These are phyloP conservation scores for Termitomyces sp. DNA, from an alignment of 768 basidiomycete species.

Conservation along the genomic window DNA sequence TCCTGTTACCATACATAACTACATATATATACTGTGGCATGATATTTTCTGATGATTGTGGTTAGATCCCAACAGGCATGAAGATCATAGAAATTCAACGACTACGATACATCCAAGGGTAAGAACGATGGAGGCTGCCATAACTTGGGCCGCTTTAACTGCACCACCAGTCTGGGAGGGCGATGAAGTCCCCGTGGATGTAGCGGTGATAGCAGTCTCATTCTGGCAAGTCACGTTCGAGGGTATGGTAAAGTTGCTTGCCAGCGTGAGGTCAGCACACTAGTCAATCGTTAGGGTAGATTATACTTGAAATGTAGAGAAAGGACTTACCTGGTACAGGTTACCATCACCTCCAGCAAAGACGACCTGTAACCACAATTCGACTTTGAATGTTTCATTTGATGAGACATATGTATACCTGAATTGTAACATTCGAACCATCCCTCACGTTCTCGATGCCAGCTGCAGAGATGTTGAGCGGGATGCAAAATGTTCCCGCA, in stretches of 20 bases:
- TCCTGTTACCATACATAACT: too few relatives aligned
- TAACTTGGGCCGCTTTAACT: background rate
- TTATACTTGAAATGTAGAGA: background rate
- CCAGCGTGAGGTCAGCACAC: constrained; percentile 76
- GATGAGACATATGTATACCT: constrained; percentile 24
- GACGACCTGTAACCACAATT: background rate
- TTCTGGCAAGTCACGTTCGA: constrained; percentile 38
- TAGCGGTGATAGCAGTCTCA: constrained; percentile 18
- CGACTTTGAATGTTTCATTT: background rate
- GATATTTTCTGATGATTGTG: background rate
- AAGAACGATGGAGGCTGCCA: background rate
- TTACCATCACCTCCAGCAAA: constrained; percentile 3
- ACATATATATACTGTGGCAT: too few relatives aligned
- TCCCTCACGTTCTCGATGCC: constrained; percentile 44
- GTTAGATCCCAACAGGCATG: background rate
- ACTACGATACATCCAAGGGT: background rate
- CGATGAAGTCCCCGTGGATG: background rate
- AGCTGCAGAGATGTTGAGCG: constrained; percentile 51
- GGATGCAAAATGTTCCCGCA: constrained; percentile 62
- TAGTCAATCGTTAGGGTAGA: constrained; percentile 24
- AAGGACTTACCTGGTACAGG: background rate
- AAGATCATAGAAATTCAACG: background rate
- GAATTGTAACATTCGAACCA: constrained; percentile 72
- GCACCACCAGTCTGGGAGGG: constrained; percentile 2
- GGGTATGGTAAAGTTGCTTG: constrained; percentile 45